Base-by-base conservation (phyloP, 179 eudicot species). In the Pouteria campechiana region DNA sequence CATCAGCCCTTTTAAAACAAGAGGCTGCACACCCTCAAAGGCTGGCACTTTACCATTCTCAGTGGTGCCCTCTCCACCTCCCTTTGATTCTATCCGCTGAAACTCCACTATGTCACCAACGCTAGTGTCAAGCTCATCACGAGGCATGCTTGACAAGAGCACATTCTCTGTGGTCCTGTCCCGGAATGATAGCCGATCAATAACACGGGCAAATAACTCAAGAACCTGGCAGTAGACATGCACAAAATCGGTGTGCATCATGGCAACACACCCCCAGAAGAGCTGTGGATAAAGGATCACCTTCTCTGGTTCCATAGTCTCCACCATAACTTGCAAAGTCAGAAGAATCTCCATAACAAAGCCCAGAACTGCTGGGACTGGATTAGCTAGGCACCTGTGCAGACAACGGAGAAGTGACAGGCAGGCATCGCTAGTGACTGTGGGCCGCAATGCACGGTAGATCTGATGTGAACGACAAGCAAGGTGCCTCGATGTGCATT, bases 261-360 rank as follows among this genome's bases (percentile, higher is more conserved):
- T 79, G 44, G 96, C 98, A 14, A 90, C 88, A 57, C 98, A 90
- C 1, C 98, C 98, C 98, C 98, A 90, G 64, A 90, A 90, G 50
- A 90, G 98, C 74, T 90, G 98, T 27, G 98, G 98, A 44, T 86
- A 90, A 7, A 90, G 82, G 19, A 90, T 86, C 51, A 90, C 98
- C 46, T 90, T 90, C 42, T 90, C 98, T 0, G 98, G 92, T 56
- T 90, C 98, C 98, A 90, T 90, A 59, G 75, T 90, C 52, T 90
- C 98, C 39, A 90, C 98, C 98, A 90, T 90, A 45, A 90, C 96
- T 70, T 86, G 98, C 73, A 90, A 74, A 17, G 98, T 90, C 66
- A 90, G 60, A 44, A 90, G 43, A 35, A 90, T 79, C 56, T 90
- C 98, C 92, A 83, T 90, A 22, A 82, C 62, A 27, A 82, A 86